These are phyloP conservation scores for Arabidopsis lyrata DNA, from an alignment of 441 rosid genomes.

Conservation along the genomic window DNA sequence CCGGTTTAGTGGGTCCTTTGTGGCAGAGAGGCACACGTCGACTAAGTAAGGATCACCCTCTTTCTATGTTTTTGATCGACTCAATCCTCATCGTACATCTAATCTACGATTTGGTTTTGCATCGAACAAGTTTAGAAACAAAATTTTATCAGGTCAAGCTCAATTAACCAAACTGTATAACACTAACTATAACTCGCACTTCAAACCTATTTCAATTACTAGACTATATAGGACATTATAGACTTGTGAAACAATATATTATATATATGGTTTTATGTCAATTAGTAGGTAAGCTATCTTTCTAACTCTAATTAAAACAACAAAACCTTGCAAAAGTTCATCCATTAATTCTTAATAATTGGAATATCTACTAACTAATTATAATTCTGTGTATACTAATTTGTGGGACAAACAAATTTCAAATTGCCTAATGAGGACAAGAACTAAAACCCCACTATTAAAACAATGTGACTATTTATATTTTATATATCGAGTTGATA, in stretches of 20 bases:
- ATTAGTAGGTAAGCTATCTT: slow-evolving; percentile 41
- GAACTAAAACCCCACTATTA: slow-evolving; percentile 38
- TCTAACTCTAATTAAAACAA: slow-evolving; percentile 13
- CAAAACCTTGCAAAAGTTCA: slow-evolving; percentile 14
- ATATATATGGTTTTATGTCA: slow-evolving; percentile 24
- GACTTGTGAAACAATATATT: slow-evolving; percentile 1
- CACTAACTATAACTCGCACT: background rate
- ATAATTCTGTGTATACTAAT: background rate
- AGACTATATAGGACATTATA: background rate
- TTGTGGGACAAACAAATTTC: slow-evolving; percentile 32
- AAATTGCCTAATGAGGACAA: slow-evolving; percentile 33
- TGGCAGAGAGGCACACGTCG: slow-evolving; percentile 43
- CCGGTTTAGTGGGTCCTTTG: slow-evolving; percentile 40
- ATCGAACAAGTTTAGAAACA: background rate
- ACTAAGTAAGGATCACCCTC: slow-evolving; percentile 15
- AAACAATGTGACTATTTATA: slow-evolving; percentile 20
- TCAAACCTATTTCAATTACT: background rate
- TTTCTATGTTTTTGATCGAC: slow-evolving; percentile 23
- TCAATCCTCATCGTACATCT: slow-evolving; percentile 35
- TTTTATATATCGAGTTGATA: slow-evolving; percentile 23
- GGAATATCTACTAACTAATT: slow-evolving; percentile 11
- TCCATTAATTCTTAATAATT: slow-evolving; percentile 5
- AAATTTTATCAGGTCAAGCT: background rate
- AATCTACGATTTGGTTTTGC: background rate
- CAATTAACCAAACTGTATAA: background rate